A percentile compares a stretch with the other conserved stretches of the same genome.
These are phyloP conservation scores for Penicillium macrosclerotiorum DNA, from an alignment of 495 filamentous ascomycete species.

Conservation along the genomic window DNA sequence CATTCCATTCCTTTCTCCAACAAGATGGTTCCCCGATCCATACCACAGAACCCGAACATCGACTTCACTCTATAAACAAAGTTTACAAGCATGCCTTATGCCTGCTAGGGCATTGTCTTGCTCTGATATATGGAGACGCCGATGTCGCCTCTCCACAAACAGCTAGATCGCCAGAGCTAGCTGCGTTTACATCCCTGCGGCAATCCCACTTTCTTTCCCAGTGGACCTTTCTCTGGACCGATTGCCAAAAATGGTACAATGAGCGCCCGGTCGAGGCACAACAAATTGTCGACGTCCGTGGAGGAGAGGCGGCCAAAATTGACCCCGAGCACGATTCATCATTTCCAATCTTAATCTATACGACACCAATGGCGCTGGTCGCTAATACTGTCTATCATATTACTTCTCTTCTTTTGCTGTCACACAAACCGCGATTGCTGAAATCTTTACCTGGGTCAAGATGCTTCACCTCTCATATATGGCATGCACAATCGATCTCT, in stretches of 20 bases:
- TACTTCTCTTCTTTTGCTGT: slow-evolving; percentile 21
- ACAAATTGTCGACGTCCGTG: slow-evolving; percentile 26
- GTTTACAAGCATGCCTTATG: slow-evolving; percentile 21
- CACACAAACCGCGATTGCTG: slow-evolving; percentile 23
- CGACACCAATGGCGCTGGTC: slow-evolving; percentile 31
- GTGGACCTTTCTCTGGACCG: slow-evolving; percentile 28
- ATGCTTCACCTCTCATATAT: slow-evolving; percentile 26
- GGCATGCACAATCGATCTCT: slow-evolving; percentile 29
- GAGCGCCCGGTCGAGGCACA: slow-evolving; percentile 22
- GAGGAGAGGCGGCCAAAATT: slow-evolving; percentile 24
- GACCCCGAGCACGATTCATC: slow-evolving; percentile 25
- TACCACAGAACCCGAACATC: background rate
- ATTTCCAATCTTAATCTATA: slow-evolving; percentile 27
- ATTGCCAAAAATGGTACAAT: slow-evolving; percentile 31
- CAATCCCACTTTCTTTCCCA: slow-evolving; percentile 26
- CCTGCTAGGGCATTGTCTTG: slow-evolving; percentile 19
- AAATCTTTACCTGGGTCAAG: slow-evolving; percentile 27
- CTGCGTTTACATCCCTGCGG: slow-evolving; percentile 19
- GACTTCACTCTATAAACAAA: slow-evolving; percentile 7
- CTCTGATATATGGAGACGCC: slow-evolving; percentile 19
- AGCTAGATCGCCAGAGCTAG: slow-evolving; percentile 9
- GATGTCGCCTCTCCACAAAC: slow-evolving; percentile 11
- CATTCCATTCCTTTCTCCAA: slow-evolving; percentile 22
- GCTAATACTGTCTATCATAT: slow-evolving; percentile 27
- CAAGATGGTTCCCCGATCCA: slow-evolving; percentile 20